Conservation (phyloP, 495 filamentous ascomycete genomes). For the Lepidopterella palustris region DNA sequence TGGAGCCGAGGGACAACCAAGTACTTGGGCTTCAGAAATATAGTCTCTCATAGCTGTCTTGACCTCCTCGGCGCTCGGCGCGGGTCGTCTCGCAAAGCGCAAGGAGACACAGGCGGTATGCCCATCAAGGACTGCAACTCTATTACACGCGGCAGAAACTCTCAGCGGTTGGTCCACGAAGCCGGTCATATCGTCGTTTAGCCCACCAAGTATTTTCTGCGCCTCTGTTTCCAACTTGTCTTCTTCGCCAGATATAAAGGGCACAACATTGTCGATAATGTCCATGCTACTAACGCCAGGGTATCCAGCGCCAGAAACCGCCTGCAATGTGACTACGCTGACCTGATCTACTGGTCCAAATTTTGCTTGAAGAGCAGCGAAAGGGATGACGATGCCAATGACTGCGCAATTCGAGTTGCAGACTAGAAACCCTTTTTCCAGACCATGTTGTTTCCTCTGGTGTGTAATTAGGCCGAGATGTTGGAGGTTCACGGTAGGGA, state of each 20-base stretch:
- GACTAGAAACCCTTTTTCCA: slow-evolving; percentile 40
- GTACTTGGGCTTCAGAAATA: slow-evolving; percentile 37
- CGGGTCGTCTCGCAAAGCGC: slow-evolving; percentile 34
- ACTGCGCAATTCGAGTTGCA: slow-evolving; percentile 46
- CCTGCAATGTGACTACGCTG: slow-evolving; percentile 42
- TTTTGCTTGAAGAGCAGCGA: slow-evolving; percentile 37
- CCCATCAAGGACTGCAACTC: slow-evolving; percentile 41
- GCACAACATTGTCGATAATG: slow-evolving; percentile 43
- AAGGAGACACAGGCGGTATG: slow-evolving; percentile 42
- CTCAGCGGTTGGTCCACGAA: slow-evolving; percentile 37
- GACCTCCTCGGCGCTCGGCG: slow-evolving; percentile 38
- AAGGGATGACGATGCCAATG: slow-evolving; percentile 42
- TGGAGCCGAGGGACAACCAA: slow-evolving; percentile 40
- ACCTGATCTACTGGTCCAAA: slow-evolving; percentile 40
- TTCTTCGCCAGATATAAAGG: slow-evolving; percentile 42
- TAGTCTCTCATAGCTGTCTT: slow-evolving; percentile 41
- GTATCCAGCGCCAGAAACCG: slow-evolving; percentile 41
- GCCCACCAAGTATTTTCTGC: slow-evolving; percentile 39
- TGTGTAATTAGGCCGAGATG: slow-evolving; percentile 38
- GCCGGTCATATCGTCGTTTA: slow-evolving; percentile 33
- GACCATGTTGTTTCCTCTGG: slow-evolving; percentile 33
- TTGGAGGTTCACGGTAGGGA: slow-evolving; percentile 40
- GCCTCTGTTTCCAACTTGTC: slow-evolving; percentile 42
- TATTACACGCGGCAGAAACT: slow-evolving; percentile 38
- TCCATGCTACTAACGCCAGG: slow-evolving; percentile 44